phyloP scores from a whole-genome alignment of 2,329 filamentous ascomycete genomes.

The Cylindrodendrum hubeiense region DNA sequence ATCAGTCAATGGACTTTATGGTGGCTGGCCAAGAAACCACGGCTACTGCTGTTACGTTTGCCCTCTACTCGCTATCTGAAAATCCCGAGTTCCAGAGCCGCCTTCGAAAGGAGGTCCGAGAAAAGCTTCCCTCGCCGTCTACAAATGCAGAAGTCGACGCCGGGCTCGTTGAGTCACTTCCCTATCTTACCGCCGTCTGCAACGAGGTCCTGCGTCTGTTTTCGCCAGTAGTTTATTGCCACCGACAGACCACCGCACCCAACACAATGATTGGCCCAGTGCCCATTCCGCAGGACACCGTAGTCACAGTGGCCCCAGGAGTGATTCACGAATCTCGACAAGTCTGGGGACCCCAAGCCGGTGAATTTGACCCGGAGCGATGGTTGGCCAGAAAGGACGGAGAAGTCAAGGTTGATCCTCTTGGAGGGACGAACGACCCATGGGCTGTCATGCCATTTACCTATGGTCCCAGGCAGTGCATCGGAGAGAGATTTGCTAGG shows the following conservation, averaged over 20 bases:
- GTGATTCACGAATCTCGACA: slow-evolving; percentile 13
- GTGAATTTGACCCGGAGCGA: slow-evolving; percentile 11
- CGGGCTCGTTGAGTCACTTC: slow-evolving; percentile 22
- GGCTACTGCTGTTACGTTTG: slow-evolving; percentile 14
- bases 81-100: slow-evolving; percentile 13
- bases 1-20: slow-evolving; percentile 20
- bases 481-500: slow-evolving; percentile 19
- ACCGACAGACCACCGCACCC: slow-evolving; percentile 10
- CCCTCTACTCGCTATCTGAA: slow-evolving; percentile 12
- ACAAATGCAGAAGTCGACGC: slow-evolving; percentile 1
- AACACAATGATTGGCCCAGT: slow-evolving; percentile 13
- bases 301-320: slow-evolving; percentile 15
- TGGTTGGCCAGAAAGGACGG: slow-evolving; percentile 16
- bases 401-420: slow-evolving; percentile 26
- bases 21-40: slow-evolving; percentile 20
- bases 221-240: slow-evolving; percentile 20
- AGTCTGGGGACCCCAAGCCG: slow-evolving; percentile 14
- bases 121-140: slow-evolving; percentile 11
- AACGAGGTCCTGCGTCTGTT: slow-evolving; percentile 19
- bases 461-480: slow-evolving; percentile 18
- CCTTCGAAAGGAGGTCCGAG: slow-evolving; percentile 18
- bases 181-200: slow-evolving; percentile 16
- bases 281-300: slow-evolving; percentile 5
- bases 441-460: slow-evolving; percentile 23
- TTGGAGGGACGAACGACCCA: slow-evolving; percentile 25